Percentiles rank a stretch among this genome's conserved stretches.
Evolutionary conservation across 2,329 filamentous ascomycete genomes (phyloP).

Genomic region (Aureobasidium pullulans): DNA sequence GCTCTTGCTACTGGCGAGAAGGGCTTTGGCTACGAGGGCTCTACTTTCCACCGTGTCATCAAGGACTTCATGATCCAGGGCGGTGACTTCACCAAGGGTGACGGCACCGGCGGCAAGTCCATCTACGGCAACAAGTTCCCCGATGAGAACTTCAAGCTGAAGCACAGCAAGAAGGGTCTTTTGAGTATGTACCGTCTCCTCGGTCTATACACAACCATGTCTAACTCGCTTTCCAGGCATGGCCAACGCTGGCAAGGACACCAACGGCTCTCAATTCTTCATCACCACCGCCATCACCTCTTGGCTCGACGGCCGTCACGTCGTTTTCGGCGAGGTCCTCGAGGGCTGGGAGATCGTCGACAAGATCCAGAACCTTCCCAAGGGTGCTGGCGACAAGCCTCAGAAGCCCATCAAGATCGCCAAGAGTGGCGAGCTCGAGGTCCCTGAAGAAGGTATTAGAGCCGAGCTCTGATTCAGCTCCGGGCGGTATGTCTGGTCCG

Average conservation of each 20-base stretch:
- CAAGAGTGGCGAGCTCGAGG: slow-evolving; percentile 77
- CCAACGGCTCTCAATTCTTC: slow-evolving; percentile 87
- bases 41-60: slow-evolving; percentile 83
- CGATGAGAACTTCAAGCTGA: slow-evolving; percentile 93
- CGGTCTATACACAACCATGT: background rate
- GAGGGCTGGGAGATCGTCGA: slow-evolving; percentile 77
- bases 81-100: slow-evolving; percentile 76
- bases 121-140: slow-evolving; percentile 80
- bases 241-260: slow-evolving; percentile 53
- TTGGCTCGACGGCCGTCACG: slow-evolving; percentile 78
- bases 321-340: slow-evolving; percentile 82
- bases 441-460: slow-evolving; percentile 87
- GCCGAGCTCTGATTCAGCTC: slow-evolving; percentile 64
- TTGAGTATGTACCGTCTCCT: slow-evolving; percentile 46
- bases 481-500: slow-evolving; percentile 21
- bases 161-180: slow-evolving; percentile 77
- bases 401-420: slow-evolving; percentile 62
- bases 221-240: slow-evolving; percentile 46
- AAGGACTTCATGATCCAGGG: slow-evolving; percentile 89
- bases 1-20: slow-evolving; percentile 79
- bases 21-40: slow-evolving; percentile 76
- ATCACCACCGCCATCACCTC: slow-evolving; percentile 76
- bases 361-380: slow-evolving; percentile 67
- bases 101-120: slow-evolving; percentile 78
- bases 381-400: slow-evolving; percentile 61